These are phyloP conservation scores for Paxillus ammoniavirescens DNA, from an alignment of 768 basidiomycete genomes.

Conservation along the genomic window DNA sequence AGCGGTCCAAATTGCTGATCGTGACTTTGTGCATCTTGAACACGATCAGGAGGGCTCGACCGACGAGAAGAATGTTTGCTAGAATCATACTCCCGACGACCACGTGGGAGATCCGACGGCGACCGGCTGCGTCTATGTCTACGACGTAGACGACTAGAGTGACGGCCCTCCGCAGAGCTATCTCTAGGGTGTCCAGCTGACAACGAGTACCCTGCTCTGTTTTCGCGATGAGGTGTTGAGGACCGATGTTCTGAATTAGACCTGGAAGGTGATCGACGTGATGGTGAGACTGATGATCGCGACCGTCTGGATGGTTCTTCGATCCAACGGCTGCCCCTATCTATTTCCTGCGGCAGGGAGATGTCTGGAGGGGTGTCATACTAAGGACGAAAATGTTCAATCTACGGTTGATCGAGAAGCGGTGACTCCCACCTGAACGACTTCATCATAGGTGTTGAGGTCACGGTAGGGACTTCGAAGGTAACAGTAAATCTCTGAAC, in stretches of 20 bases:
- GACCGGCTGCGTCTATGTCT: constrained; percentile 4
- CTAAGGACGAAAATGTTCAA: constrained; percentile 32
- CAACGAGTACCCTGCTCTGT: constrained; percentile 3
- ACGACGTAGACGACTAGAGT: not conserved
- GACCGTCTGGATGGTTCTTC: constrained; percentile 24
- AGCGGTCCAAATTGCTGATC: not conserved
- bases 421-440: constrained; percentile 61
- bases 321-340: constrained; percentile 30
- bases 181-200: not conserved
- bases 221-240: constrained; percentile 3
- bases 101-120: not conserved
- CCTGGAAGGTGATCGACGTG: constrained; percentile 24
- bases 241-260: constrained; percentile 28
- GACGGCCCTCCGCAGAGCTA: constrained; percentile 4
- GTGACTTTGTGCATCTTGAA: constrained; percentile 1
- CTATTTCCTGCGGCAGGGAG: constrained; percentile 32
- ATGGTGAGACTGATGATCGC: constrained; percentile 14
- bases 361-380: constrained; percentile 54
- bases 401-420: not conserved
- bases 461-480: constrained; percentile 88
- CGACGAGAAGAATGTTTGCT: not conserved
- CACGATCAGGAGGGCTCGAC: not conserved
- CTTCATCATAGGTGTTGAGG: constrained; percentile 75
- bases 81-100: not conserved
- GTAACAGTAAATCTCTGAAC: constrained; percentile 82